Base-by-base conservation (phyloP, 805 yeast genomes). In the Ogataea methanolica region DNA sequence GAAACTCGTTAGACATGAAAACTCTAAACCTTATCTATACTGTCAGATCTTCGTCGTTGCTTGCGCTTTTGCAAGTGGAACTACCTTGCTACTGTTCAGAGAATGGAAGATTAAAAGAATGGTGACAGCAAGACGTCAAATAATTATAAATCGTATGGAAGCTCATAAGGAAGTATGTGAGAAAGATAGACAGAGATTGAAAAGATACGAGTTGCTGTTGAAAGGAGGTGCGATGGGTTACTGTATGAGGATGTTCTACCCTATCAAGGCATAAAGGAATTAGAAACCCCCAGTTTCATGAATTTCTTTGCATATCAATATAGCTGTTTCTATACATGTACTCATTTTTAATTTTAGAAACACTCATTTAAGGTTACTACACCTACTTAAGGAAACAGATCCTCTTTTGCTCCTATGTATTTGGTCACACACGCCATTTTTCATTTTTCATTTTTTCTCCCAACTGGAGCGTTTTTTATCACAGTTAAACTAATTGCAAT, bases 11-110 rank as follows among this genome's bases (percentile, higher is more conserved):
- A 50, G 57, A 49, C 65, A 59, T n/a, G 46, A 56, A n/a, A 43
- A 56, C 11, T 36, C 35, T 3, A 52, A 50, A 42, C 87, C 88
- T 2, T 85, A 74, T 53, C 62, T 78, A 19, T 74, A 82, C 55
- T 73, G 86, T 17, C 89, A 84, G 57, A 71, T 82, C 1, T 80
- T 82, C 55, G 79, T 80, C 14, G 86, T 85, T 4, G 47, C 63
- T 33, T 56, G 71, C 17, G 65, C 78, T 43, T 74, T 76, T 44
- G 60, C 74, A 9, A 66, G 67, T 21, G 75, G 76, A 0, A 49
- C 73, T 5, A 5, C 75, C 2, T 51, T 82, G 36, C 51, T 81
- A 2, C 67, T 79, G 1, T 68, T 79, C 37, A 70, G 91, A 57
- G 85, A 82, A 55, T 73, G 74, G 71, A 69, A 78, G 47, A 78